Conservation (phyloP, 148 eudicot genomes). For the Rhododendron griersonianum region DNA sequence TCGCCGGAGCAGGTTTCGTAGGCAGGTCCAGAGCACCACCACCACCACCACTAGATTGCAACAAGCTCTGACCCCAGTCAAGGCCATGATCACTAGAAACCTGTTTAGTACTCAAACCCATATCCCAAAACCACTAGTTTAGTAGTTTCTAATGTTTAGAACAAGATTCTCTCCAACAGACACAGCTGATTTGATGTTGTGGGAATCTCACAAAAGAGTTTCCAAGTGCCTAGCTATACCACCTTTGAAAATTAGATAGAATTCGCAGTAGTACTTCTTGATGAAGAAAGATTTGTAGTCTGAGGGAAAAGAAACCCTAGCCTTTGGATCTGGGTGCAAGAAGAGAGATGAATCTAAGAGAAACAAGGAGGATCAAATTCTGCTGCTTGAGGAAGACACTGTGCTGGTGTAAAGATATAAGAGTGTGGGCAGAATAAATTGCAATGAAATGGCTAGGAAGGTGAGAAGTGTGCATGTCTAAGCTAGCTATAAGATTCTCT, state of each 20-base stretch:
- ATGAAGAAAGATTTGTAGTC: not conserved
- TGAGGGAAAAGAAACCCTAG: not conserved
- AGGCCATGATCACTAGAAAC: conserved; percentile 46
- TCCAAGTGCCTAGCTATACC: not conserved
- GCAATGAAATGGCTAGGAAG: conserved; percentile 39
- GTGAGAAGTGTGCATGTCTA: conserved; percentile 51
- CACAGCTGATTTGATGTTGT: not conserved
- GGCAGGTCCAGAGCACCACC: conserved; percentile 20
- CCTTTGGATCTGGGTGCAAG: conserved; percentile 26
- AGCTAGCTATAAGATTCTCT: conserved; percentile 12
- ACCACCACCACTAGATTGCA: not conserved
- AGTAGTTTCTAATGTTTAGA: too few relatives aligned
- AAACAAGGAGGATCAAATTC: conserved; percentile 19
- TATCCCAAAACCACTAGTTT: not conserved
- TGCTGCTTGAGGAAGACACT: not conserved
- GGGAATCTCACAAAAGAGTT: not conserved
- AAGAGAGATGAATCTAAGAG: conserved; percentile 25
- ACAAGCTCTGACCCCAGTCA: conserved; percentile 35
- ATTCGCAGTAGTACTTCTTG: not conserved
- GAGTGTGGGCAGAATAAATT: conserved; percentile 3
- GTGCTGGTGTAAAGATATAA: conserved; percentile 22
- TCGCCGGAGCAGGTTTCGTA: conserved; percentile 25
- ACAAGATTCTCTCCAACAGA: too few relatives aligned
- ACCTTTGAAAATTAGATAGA: not conserved
- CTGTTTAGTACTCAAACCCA: conserved; percentile 70